phyloP scores from a whole-genome alignment of 163 green algal species.

The Scenedesmus sp. region DNA sequence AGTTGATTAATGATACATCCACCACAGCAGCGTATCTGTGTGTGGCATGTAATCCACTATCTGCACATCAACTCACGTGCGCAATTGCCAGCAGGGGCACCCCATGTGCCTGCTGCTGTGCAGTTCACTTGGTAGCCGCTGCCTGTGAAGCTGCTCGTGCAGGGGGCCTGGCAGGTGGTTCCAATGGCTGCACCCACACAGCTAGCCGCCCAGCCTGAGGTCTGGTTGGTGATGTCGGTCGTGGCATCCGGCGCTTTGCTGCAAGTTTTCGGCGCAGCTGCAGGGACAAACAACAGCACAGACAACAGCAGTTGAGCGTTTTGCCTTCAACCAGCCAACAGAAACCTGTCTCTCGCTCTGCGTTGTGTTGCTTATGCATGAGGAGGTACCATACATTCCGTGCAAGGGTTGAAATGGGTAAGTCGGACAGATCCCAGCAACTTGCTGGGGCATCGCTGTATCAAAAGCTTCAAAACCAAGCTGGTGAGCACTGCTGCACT shows the following conservation, averaged over 20 bases:
- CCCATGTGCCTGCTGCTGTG: background rate
- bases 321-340: too few species aligned
- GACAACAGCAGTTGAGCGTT: too few species aligned
- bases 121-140: background rate
- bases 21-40: background rate
- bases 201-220: background rate
- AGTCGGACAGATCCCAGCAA: too few species aligned
- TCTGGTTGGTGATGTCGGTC: background rate
- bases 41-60: background rate
- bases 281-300: background rate
- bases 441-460: too few species aligned
- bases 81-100: background rate
- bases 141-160: background rate
- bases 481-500: too few species aligned
- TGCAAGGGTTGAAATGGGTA: too few species aligned
- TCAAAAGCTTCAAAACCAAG: too few species aligned
- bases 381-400: too few species aligned
- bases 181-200: background rate
- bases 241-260: background rate
- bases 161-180: background rate
- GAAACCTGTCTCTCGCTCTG: too few species aligned
- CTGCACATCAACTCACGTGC: background rate
- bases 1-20: background rate
- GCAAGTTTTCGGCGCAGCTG: background rate
- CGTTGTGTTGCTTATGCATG: too few species aligned